Evolutionary conservation across 2,329 filamentous ascomycete species (phyloP).

Genomic region (Trichoderma brevicompactum): DNA sequence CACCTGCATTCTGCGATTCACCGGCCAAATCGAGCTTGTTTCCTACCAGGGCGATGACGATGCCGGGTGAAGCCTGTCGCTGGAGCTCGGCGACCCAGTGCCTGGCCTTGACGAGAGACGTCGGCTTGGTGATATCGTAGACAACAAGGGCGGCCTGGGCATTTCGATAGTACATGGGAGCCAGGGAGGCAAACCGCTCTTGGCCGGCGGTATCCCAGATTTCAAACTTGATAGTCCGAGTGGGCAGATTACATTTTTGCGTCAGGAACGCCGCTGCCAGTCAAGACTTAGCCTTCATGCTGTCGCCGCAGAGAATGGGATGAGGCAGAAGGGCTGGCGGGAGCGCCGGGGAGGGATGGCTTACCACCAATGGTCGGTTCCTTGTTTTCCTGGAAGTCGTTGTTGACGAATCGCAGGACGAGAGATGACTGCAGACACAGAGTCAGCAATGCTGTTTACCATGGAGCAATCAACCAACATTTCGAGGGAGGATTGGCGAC

Average conservation of each 20-base stretch:
- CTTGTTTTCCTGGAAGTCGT: slow-evolving; percentile 99
- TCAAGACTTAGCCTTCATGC: slow-evolving; percentile 8
- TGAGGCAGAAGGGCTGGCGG: slow-evolving; percentile 19
- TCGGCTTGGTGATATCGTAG: slow-evolving; percentile 97
- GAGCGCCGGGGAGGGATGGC: slow-evolving; percentile 36
- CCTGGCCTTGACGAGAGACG: slow-evolving; percentile 93
- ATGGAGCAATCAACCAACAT: background rate
- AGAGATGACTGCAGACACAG: slow-evolving; percentile 75
- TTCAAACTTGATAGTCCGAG: slow-evolving; percentile 88
- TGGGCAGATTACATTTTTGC: slow-evolving; percentile 96
- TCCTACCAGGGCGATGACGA: slow-evolving; percentile 94
- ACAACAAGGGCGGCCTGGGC: slow-evolving; percentile 96
- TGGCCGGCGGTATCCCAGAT: slow-evolving; percentile 99
- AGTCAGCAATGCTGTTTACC: slow-evolving; percentile 33
- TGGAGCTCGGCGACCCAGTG: slow-evolving; percentile 99
- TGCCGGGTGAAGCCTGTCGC: slow-evolving; percentile 91
- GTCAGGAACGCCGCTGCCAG: slow-evolving; percentile 87
- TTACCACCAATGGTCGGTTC: slow-evolving; percentile 97
- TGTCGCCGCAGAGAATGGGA: background rate
- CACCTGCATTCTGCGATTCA: slow-evolving; percentile 56
- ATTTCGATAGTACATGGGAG: slow-evolving; percentile 99
- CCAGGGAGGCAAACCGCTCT: slow-evolving; percentile 93
- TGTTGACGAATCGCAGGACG: slow-evolving; percentile 97
- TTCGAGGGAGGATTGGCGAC: slow-evolving; percentile 53
- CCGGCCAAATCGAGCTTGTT: slow-evolving; percentile 93